A percentile compares a stretch with the other conserved stretches of the same genome.
These are phyloP conservation scores for slime mould (Dictyostelium discoideum) DNA, from an alignment of 78 protist species.

Conservation along the genomic window DNA sequence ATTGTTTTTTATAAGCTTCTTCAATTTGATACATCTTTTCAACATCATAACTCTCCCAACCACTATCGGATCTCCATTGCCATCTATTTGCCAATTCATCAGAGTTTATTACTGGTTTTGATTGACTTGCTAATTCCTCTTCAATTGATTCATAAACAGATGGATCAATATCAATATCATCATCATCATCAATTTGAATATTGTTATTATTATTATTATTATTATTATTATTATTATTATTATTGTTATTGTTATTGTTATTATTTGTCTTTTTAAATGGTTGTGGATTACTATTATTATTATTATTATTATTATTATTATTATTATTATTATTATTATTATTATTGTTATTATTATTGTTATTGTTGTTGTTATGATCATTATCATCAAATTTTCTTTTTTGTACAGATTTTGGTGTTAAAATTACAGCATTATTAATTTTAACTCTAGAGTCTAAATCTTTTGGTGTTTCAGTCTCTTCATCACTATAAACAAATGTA, in stretches of 20 bases:
- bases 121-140: background rate
- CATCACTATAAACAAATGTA: background rate
- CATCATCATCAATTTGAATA: background rate
- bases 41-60: conserved; percentile 5
- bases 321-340: background rate
- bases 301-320: too few relatives aligned
- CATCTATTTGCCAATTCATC: conserved; percentile 13
- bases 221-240: background rate
- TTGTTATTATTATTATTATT: background rate
- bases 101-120: background rate
- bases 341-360: background rate
- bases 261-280: background rate
- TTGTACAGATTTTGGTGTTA: background rate
- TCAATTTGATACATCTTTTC: conserved; percentile 27
- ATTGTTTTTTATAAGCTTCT: background rate
- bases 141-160: background rate
- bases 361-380: too few relatives aligned
- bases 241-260: background rate
- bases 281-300: background rate
- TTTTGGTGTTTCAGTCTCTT: background rate
- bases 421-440: background rate
- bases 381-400: conserved; percentile 16
- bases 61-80: conserved; percentile 21
- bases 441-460: background rate
- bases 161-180: background rate